Evolutionary conservation across 1,139 yeast genomes (phyloP), one percentile per base, ranked within the genome.

Genomic region (Zygosaccharomyces pseudobailii): DNA sequence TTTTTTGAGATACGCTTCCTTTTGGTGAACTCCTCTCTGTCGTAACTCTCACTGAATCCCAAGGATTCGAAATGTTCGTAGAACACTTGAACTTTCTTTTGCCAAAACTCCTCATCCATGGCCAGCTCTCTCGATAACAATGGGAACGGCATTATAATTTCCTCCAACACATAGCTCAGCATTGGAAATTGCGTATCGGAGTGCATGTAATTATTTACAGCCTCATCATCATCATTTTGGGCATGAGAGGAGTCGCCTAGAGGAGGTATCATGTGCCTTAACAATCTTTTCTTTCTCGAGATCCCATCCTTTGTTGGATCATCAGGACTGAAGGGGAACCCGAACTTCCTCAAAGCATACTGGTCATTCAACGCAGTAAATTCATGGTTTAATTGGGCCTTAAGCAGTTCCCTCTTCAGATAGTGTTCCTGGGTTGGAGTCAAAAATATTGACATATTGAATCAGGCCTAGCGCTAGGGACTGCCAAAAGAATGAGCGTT

Each of bases 341-440:
- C 97, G 55, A 90, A 76, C 43, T 74, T 65, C 47, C 83, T 72
- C 50, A 88, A 68, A 42, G 89, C 80, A 34, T 77, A 67, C 45
- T 80, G 76, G 52, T 80, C 79, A 46, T 80, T 75, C 43, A 89
- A 69, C 30, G 67, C 65, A 34, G 70, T 76, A 38, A 88, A 71
- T 64, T 90, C 97, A 6, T 74, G 65, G 23, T 75, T 73, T 33
- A 89, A 67, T 58, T 86, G 78, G 13, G 76, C 71, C 53, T 80
- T 78, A 30, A 90, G 69, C 32, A 90, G 72, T 65, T 85, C 89
- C 58, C 94, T 80, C 67, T 90, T 90, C 48, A 90, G 73, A 63
- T 86, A 87, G 59, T 90, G 97, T 66, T 87, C 95, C 61, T 87
- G 84, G 0, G 76, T 71, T 3, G 84, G 76, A n/a, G 73, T 66